Evolutionary conservation across 2,329 filamentous ascomycete species (phyloP).

Genomic region (Drechslerella stenobrocha): DNA sequence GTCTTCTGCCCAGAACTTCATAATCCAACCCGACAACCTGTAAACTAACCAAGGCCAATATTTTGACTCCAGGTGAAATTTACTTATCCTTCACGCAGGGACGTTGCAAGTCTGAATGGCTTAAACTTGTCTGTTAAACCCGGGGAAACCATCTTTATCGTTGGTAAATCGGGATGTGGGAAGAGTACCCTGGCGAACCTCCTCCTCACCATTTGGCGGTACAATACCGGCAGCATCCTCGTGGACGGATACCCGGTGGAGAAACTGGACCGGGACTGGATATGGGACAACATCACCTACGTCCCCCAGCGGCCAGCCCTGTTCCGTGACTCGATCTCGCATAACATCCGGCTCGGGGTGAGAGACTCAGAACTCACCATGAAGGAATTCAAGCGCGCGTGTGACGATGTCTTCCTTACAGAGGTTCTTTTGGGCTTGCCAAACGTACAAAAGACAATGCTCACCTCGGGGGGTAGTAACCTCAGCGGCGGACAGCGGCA

Average conservation of each 20-base stretch:
- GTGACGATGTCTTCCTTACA: slow-evolving; percentile 70
- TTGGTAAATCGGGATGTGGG: slow-evolving; percentile 85
- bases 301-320: slow-evolving; percentile 80
- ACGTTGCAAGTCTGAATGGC: slow-evolving; percentile 64
- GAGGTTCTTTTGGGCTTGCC: slow-evolving; percentile 69
- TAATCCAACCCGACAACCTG: no score
- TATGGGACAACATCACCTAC: slow-evolving; percentile 75
- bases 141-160: slow-evolving; percentile 74
- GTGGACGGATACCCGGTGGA: slow-evolving; percentile 69
- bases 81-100: slow-evolving; percentile 72
- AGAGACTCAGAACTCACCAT: slow-evolving; percentile 59
- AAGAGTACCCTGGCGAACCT: slow-evolving; percentile 87
- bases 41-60: no score
- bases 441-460: slow-evolving; percentile 69
- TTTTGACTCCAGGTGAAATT: slow-evolving; percentile 86
- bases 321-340: slow-evolving; percentile 77
- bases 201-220: slow-evolving; percentile 74
- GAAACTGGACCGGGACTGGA: slow-evolving; percentile 69
- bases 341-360: slow-evolving; percentile 76
- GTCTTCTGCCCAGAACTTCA: no score
- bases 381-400: slow-evolving; percentile 66
- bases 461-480: slow-evolving; percentile 70
- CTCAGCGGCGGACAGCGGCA: slow-evolving; percentile 87
- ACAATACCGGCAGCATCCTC: slow-evolving; percentile 66
- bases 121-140: slow-evolving; percentile 71